Conservation (phyloP, 768 basidiomycete species). For the Lactarius akahatsu region DNA sequence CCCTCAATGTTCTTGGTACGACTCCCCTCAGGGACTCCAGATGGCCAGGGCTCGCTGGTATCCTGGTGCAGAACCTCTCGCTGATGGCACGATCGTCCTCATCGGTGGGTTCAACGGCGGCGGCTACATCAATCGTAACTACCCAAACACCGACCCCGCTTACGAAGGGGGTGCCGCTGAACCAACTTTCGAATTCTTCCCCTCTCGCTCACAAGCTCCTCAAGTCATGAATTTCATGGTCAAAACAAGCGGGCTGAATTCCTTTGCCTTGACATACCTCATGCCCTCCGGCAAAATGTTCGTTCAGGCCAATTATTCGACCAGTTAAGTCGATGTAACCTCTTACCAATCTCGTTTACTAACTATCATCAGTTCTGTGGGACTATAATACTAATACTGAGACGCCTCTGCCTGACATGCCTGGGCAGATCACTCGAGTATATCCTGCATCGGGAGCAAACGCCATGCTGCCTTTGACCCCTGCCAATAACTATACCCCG, state of each 20-base stretch:
- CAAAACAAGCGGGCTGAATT: slow-evolving; percentile 70
- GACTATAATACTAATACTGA: slow-evolving; percentile 57
- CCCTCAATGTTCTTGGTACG: slow-evolving; percentile 70
- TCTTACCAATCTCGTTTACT: slow-evolving; percentile 17
- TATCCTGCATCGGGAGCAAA: slow-evolving; percentile 87
- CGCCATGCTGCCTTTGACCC: slow-evolving; percentile 88
- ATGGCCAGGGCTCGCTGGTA: slow-evolving; percentile 78
- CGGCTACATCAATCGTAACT: slow-evolving; percentile 78
- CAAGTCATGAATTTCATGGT: slow-evolving; percentile 64
- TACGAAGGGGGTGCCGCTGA: slow-evolving; percentile 69
- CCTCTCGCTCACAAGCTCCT: slow-evolving; percentile 49
- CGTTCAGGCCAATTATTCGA: slow-evolving; percentile 77
- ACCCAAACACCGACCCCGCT: slow-evolving; percentile 61
- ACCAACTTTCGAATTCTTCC: slow-evolving; percentile 82
- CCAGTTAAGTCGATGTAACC: slow-evolving; percentile 46
- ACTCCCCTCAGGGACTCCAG: slow-evolving; percentile 54
- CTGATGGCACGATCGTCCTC: slow-evolving; percentile 74
- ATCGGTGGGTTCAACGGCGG: slow-evolving; percentile 80
- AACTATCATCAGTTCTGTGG: slow-evolving; percentile 42
- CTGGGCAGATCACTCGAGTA: slow-evolving; percentile 67
- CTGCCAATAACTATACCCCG: slow-evolving; percentile 80
- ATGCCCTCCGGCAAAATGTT: slow-evolving; percentile 76
- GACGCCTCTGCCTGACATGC: slow-evolving; percentile 68
- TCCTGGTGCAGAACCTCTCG: slow-evolving; percentile 67
- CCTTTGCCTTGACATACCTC: slow-evolving; percentile 71